Evolutionary conservation across 1,284 basidiomycete genomes (phyloP).

Genomic region (Malassezia vespertilionis): DNA sequence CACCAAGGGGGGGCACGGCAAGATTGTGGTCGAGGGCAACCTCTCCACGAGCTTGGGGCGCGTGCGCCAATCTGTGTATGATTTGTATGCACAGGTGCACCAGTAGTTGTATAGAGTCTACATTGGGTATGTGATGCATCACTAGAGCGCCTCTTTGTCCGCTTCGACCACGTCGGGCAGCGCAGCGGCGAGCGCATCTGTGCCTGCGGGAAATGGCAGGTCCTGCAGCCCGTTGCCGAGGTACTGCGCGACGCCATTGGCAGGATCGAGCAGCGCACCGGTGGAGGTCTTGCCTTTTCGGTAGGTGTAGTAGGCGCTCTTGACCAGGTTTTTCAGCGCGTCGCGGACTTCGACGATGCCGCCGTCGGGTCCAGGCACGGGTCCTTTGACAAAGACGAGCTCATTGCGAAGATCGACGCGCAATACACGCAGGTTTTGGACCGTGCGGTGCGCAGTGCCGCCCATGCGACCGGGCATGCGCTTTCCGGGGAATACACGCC

Average conservation of each 20-base stretch:
- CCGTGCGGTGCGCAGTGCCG: slow-evolving; percentile 50
- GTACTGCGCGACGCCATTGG: slow-evolving; percentile 60
- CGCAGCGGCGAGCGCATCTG: slow-evolving; percentile 62
- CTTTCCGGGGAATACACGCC: slow-evolving; percentile 86
- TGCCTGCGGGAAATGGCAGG: slow-evolving; percentile 86
- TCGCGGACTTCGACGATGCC: slow-evolving; percentile 48
- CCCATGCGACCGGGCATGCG: slow-evolving; percentile 97
- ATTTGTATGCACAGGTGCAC: slow-evolving; percentile 31
- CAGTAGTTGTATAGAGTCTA: background rate
- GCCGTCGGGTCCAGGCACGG: slow-evolving; percentile 53
- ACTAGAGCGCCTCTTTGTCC: no score
- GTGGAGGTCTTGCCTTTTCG: slow-evolving; percentile 37
- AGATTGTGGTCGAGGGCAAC: slow-evolving; percentile 44
- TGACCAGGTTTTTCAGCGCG: slow-evolving; percentile 36
- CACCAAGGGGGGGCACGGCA: slow-evolving; percentile 26
- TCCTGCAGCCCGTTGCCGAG: slow-evolving; percentile 69
- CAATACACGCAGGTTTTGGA: slow-evolving; percentile 72
- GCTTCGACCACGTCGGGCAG: slow-evolving; percentile 40
- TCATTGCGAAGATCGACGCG: slow-evolving; percentile 75
- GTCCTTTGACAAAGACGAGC: slow-evolving; percentile 68
- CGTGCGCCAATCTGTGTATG: slow-evolving; percentile 36
- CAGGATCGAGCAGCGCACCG: slow-evolving; percentile 60
- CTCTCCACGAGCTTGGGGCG: slow-evolving; percentile 22
- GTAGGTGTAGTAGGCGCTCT: slow-evolving; percentile 38
- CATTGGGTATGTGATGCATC: background rate